Percentiles rank a stretch among this genome's conserved stretches.
Evolutionary conservation across 192 early-diverging fungal species (phyloP).

Genomic region (Coemansia sp.): DNA sequence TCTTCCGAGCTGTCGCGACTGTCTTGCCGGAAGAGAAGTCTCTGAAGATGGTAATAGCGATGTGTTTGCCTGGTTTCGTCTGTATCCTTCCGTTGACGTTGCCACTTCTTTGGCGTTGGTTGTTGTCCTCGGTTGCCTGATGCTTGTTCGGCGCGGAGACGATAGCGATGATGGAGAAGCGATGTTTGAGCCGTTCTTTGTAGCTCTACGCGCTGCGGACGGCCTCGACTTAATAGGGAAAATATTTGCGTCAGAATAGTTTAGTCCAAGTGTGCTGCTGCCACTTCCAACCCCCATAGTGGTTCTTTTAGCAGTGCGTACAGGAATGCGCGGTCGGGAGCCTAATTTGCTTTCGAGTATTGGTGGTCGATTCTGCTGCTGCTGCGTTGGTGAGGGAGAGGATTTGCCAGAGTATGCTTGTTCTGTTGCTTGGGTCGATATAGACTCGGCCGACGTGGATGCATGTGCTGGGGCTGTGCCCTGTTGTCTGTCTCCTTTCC

Average conservation of each 20-base stretch:
- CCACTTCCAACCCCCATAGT: conserved; percentile 56
- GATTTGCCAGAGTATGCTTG: not conserved
- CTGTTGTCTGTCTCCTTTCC: conserved; percentile 9
- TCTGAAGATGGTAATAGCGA: conserved; percentile 1
- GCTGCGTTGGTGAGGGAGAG: not conserved
- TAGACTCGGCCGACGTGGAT: not conserved
- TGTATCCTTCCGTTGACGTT: not conserved
- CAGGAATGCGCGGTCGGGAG: conserved; percentile 21
- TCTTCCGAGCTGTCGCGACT: not conserved
- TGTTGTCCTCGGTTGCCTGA: not conserved
- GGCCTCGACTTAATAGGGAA: conserved; percentile 41
- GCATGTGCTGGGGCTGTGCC: conserved; percentile 14
- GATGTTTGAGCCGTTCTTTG: conserved; percentile 9
- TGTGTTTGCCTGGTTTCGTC: conserved; percentile 3
- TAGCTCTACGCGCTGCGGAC: conserved; percentile 6
- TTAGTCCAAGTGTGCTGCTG: conserved; percentile 52
- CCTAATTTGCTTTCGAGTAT: conserved; percentile 8
- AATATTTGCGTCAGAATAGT: conserved; percentile 41
- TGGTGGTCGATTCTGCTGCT: not conserved
- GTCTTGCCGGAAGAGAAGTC: not conserved
- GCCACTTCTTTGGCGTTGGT: not conserved
- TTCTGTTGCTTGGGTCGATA: not conserved
- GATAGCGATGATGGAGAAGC: conserved; percentile 3
- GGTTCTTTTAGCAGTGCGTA: conserved; percentile 25
- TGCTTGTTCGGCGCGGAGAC: conserved; percentile 3